Conservation (phyloP, 2,329 filamentous ascomycete genomes). For the Penicillium rolfsii region DNA sequence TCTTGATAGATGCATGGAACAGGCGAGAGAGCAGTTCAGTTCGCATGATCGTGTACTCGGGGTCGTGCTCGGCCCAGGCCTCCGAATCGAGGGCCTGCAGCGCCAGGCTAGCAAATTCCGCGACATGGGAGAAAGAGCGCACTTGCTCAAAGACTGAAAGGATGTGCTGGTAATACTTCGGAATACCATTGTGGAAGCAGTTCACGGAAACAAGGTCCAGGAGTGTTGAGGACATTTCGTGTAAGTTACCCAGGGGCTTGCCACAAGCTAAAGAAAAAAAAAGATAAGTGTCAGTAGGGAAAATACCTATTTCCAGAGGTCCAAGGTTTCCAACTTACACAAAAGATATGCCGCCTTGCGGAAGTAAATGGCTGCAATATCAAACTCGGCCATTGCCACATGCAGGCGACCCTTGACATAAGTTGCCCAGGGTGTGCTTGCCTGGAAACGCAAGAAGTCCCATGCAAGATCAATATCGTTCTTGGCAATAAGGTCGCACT, state of each 20-base stretch:
- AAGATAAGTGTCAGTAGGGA: slow-evolving; percentile 24
- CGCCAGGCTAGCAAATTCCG: slow-evolving; percentile 78
- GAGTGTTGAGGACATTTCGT: slow-evolving; percentile 60
- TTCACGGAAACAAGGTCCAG: slow-evolving; percentile 75
- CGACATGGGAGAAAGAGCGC: slow-evolving; percentile 76
- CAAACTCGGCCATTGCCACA: slow-evolving; percentile 73
- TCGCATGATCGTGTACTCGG: slow-evolving; percentile 51
- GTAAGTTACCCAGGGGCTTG: slow-evolving; percentile 49
- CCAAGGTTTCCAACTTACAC: slow-evolving; percentile 61
- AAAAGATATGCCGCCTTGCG: slow-evolving; percentile 80
- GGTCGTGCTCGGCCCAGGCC: slow-evolving; percentile 36
- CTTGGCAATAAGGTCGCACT: slow-evolving; percentile 68
- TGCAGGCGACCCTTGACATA: slow-evolving; percentile 85
- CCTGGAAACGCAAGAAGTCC: slow-evolving; percentile 68
- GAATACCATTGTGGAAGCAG: slow-evolving; percentile 70
- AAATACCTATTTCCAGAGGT: background rate
- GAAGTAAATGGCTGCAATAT: slow-evolving; percentile 74
- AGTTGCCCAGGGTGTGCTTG: slow-evolving; percentile 60
- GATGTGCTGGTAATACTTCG: slow-evolving; percentile 86
- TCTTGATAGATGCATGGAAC: slow-evolving; percentile 79
- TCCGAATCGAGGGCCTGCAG: slow-evolving; percentile 62
- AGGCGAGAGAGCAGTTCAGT: slow-evolving; percentile 79
- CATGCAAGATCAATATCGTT: slow-evolving; percentile 68
- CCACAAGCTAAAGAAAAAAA: slow-evolving; percentile 41
- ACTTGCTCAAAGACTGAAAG: slow-evolving; percentile 78